These are phyloP conservation scores for Fusarium luffae DNA, from an alignment of 2,329 filamentous ascomycete genomes.

Conservation along the genomic window DNA sequence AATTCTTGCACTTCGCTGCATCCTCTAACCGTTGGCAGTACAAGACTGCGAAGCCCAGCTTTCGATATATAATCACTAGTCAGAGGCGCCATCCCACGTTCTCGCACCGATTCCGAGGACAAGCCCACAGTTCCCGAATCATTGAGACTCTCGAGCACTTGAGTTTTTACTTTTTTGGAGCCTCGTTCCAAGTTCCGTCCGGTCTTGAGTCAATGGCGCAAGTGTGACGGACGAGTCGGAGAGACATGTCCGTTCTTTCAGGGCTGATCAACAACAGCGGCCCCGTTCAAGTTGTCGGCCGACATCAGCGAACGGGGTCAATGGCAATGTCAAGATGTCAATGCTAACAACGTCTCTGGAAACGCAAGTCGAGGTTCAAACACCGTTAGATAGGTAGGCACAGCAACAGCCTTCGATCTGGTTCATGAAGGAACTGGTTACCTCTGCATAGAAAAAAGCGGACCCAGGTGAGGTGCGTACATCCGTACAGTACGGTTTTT, in stretches of 20 bases:
- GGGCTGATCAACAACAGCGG: conserved; percentile 1
- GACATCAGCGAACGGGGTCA: not conserved
- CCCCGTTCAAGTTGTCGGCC: conserved; percentile 6
- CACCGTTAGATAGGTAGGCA: not conserved
- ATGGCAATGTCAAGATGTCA: not conserved
- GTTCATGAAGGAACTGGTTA: conserved; percentile 12
- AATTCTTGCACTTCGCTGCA: not conserved
- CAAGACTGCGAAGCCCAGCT: not conserved
- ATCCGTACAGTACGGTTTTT: conserved; percentile 34
- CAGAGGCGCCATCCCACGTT: conserved; percentile 23
- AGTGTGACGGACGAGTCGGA: conserved; percentile 25
- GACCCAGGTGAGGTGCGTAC: conserved; percentile 22
- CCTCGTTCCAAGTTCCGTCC: conserved; percentile 2
- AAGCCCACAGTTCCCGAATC: conserved; percentile 3
- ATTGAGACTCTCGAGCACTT: conserved; percentile 5
- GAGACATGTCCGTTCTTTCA: not conserved
- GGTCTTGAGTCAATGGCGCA: conserved; percentile 29
- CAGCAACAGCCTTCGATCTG: not conserved
- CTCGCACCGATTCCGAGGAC: conserved; percentile 14
- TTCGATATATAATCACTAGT: conserved; percentile 13
- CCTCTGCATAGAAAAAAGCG: conserved; percentile 29
- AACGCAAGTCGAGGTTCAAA: not conserved
- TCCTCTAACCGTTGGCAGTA: not conserved
- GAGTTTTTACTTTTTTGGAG: conserved; percentile 17
- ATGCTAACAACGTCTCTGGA: not conserved